These are phyloP conservation scores for Hypoxylon intermedium DNA, from an alignment of 495 filamentous ascomycete genomes.

Conservation along the genomic window DNA sequence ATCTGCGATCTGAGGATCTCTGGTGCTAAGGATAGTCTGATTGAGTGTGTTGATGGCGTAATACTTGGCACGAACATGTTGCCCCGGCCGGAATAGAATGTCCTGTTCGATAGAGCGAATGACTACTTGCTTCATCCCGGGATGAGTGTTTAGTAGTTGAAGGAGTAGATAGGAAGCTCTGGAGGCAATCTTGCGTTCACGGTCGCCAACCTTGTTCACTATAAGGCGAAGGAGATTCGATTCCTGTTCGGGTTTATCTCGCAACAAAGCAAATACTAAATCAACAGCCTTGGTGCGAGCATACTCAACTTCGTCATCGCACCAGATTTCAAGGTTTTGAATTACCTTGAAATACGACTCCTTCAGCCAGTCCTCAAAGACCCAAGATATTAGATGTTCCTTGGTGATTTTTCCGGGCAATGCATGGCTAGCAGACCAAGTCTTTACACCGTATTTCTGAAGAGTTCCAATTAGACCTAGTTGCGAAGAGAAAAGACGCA, in stretches of 20 bases:
- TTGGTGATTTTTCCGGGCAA: conserved; percentile 75
- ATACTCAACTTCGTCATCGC: conserved; percentile 91
- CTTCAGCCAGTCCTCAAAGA: conserved; percentile 94
- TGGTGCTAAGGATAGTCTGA: conserved; percentile 86
- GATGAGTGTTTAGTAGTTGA: conserved; percentile 87
- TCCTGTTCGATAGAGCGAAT: conserved; percentile 85
- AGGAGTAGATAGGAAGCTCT: conserved; percentile 88
- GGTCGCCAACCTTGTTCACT: conserved; percentile 95
- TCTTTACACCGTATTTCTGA: conserved; percentile 57
- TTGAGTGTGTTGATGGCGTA: conserved; percentile 96
- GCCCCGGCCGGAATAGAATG: conserved; percentile 83
- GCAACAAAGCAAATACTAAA: conserved; percentile 86
- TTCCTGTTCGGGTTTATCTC: conserved; percentile 97
- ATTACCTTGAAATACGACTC: conserved; percentile 88
- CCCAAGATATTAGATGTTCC: conserved; percentile 84
- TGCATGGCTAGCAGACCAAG: conserved; percentile 69
- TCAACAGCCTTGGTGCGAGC: conserved; percentile 83
- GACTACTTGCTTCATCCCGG: conserved; percentile 88
- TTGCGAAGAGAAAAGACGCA: conserved; percentile 80
- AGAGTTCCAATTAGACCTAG: conserved; percentile 74
- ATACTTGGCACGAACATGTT: conserved; percentile 87
- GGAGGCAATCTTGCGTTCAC: conserved; percentile 91
- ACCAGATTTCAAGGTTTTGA: conserved; percentile 88
- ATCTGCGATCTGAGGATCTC: conserved; percentile 81
- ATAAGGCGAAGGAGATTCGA: conserved; percentile 88